A percentile compares a stretch with the other conserved stretches of the same genome.
phyloP scores from a whole-genome alignment of 1,284 basidiomycete genomes.

The Mycena citricolor region DNA sequence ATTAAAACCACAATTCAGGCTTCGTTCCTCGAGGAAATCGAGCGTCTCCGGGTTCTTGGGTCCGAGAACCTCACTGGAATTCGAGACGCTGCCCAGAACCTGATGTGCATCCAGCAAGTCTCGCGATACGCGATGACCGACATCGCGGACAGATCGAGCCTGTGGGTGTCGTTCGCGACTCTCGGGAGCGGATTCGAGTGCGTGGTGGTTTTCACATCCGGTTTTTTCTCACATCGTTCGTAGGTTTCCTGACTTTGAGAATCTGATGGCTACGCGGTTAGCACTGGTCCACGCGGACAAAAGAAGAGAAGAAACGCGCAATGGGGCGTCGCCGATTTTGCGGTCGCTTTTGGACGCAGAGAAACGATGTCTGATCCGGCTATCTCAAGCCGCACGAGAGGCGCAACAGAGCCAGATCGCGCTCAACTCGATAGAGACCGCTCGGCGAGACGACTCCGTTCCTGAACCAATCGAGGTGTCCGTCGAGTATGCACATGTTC shows the following conservation, averaged over 20 bases:
- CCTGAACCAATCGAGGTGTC: slow-evolving; percentile 59
- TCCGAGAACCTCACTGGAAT: slow-evolving; percentile 79
- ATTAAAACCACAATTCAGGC: slow-evolving; percentile 50
- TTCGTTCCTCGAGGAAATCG: slow-evolving; percentile 61
- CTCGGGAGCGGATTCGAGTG: slow-evolving; percentile 67
- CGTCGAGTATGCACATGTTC: slow-evolving; percentile 84
- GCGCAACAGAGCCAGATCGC: slow-evolving; percentile 78
- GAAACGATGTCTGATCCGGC: slow-evolving; percentile 65
- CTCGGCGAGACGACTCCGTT: slow-evolving; percentile 58
- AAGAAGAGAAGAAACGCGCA: slow-evolving; percentile 73
- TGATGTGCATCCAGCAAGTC: slow-evolving; percentile 81
- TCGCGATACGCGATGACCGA: slow-evolving; percentile 44
- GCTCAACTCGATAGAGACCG: slow-evolving; percentile 80
- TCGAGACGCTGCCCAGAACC: slow-evolving; percentile 59
- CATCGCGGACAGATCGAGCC: slow-evolving; percentile 35
- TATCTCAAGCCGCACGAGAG: slow-evolving; percentile 76
- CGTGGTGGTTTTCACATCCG: slow-evolving; percentile 30
- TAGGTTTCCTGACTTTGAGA: slow-evolving; percentile 79
- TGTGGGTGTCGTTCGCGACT: slow-evolving; percentile 45
- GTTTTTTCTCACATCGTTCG: slow-evolving; percentile 10
- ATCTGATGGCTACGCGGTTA: slow-evolving; percentile 78
- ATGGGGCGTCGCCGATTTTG: slow-evolving; percentile 56
- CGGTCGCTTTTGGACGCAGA: slow-evolving; percentile 61
- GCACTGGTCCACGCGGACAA: slow-evolving; percentile 76
- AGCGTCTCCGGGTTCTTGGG: slow-evolving; percentile 63